A percentile compares a stretch with the other conserved stretches of the same genome.
Evolutionary conservation across 768 basidiomycete species (phyloP).

Genomic region (Amanita brunnescens): DNA sequence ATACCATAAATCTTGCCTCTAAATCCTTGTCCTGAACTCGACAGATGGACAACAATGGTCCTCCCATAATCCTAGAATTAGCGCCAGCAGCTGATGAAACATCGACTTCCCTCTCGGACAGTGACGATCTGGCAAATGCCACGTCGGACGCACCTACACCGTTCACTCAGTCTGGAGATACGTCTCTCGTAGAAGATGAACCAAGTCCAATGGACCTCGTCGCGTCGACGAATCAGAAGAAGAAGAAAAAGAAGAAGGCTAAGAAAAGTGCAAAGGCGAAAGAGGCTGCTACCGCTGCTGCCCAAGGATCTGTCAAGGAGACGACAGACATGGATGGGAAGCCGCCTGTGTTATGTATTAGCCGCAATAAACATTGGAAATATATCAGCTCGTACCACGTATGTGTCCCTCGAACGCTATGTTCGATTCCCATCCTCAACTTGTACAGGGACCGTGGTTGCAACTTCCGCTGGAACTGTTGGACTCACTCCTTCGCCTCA

Average conservation of each 20-base stretch:
- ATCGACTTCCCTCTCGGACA: conserved; percentile 15
- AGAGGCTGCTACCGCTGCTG: conserved; percentile 22
- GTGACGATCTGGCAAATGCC: conserved; percentile 13
- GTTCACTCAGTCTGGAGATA: conserved; percentile 22
- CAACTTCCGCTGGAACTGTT: conserved; percentile 82
- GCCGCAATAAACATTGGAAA: conserved; percentile 90
- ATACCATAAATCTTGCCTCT: not conserved
- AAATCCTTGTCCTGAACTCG: not conserved
- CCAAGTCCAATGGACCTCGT: conserved; percentile 13
- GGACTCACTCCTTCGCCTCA: conserved; percentile 71
- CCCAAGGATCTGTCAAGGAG: conserved; percentile 21
- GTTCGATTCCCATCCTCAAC: not conserved
- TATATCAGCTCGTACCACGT: conserved; percentile 91
- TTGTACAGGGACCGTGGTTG: conserved; percentile 76
- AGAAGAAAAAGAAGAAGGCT: conserved; percentile 63
- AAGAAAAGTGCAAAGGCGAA: conserved; percentile 47
- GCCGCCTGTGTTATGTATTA: conserved; percentile 72
- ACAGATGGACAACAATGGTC: not conserved
- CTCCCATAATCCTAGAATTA: not conserved
- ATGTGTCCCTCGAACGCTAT: conserved; percentile 21
- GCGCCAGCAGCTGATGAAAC: conserved; percentile 1
- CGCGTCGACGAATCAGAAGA: conserved; percentile 34
- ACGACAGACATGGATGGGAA: conserved; percentile 31
- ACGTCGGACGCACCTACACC: conserved; percentile 20
- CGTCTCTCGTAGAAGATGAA: conserved; percentile 19